Conservation (phyloP, 2,329 filamentous ascomycete species). For the Hypoxylon sp. region DNA sequence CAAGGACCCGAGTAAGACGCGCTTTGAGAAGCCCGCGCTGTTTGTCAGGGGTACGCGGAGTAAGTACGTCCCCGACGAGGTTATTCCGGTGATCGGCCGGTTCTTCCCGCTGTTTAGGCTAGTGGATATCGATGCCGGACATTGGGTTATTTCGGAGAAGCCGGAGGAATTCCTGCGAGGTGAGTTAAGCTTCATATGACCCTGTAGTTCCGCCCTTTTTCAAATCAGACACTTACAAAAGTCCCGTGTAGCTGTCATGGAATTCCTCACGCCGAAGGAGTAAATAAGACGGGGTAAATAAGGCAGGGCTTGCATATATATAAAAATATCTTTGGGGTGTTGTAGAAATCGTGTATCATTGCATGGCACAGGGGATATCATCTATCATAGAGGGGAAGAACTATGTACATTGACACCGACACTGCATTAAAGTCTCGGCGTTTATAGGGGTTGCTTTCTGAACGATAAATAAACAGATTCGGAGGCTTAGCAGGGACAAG, state of each 20-base stretch:
- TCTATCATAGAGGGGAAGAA: slow-evolving; percentile 36
- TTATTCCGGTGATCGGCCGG: slow-evolving; percentile 80
- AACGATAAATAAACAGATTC: slow-evolving; percentile 49
- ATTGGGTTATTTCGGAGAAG: slow-evolving; percentile 93
- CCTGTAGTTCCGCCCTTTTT: neutral
- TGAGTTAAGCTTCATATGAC: slow-evolving; percentile 55
- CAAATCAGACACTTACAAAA: slow-evolving; percentile 16
- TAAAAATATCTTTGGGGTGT: slow-evolving; percentile 4
- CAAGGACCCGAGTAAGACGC: slow-evolving; percentile 74
- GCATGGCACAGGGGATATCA: slow-evolving; percentile 47
- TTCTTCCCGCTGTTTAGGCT: slow-evolving; percentile 86
- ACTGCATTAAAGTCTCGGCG: slow-evolving; percentile 33
- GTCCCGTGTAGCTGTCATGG: slow-evolving; percentile 67
- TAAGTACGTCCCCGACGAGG: slow-evolving; percentile 84
- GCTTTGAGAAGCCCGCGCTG: slow-evolving; percentile 82
- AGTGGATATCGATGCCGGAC: slow-evolving; percentile 81
- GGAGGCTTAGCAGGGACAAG: slow-evolving; percentile 46
- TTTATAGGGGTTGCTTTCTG: slow-evolving; percentile 30
- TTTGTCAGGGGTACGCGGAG: slow-evolving; percentile 84
- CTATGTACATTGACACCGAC: slow-evolving; percentile 43
- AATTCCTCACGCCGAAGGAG: slow-evolving; percentile 69
- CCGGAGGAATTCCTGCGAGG: slow-evolving; percentile 82
- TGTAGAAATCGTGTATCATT: slow-evolving; percentile 50
- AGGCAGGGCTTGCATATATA: slow-evolving; percentile 18
- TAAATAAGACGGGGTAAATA: slow-evolving; percentile 49